Evolutionary conservation across 2,329 filamentous ascomycete species (phyloP), one percentile per base, ranked within the genome.

Genomic region (Alternaria triticina): DNA sequence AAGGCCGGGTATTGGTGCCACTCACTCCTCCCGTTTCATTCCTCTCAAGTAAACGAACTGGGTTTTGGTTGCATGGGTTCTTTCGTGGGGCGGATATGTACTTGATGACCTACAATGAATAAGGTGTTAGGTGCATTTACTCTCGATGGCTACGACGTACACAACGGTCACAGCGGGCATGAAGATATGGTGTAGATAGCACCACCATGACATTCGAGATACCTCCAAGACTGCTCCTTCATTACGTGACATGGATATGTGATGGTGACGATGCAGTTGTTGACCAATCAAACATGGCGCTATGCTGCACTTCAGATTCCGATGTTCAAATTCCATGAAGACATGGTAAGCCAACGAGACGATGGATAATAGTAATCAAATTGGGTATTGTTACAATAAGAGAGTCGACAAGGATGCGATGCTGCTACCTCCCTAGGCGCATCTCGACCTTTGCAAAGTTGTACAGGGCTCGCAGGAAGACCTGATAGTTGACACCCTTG

Each of bases 1-100:
- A 90, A 89, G 96, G 86, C 96, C 96, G 82, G 96, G 96, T 98
- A 99, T 99, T 82, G 96, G 96, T 96, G 96, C 96, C 82, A 99
- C 96, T 79, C 94, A 99, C 92, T 98, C 95, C 88, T 99, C 96
- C 86, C 94, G 96, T 91, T 99, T 99, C 92, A 99, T 99, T 89
- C 96, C 96, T 85, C 92, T 99, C 85, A 99, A 99, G 90, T 98
- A 97, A 82, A 78, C 74, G 73, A 73, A 77, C 65, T 78, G 76
- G 76, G 74, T 76, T 73, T 71, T 70, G 77, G 76, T 76, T 80
- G 76, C 77, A 79, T 79, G 78, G 77, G 74, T 75, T 74, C 65
- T 77, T 78, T 76, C 63, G 72, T 72, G 72, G 74, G 72, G 68
- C 64, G 72, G 67, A 76, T 74, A 75, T 79, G 77, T 79, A 78